Conservation (phyloP, 163 green algal species). For the Prototheca stagnorum region DNA sequence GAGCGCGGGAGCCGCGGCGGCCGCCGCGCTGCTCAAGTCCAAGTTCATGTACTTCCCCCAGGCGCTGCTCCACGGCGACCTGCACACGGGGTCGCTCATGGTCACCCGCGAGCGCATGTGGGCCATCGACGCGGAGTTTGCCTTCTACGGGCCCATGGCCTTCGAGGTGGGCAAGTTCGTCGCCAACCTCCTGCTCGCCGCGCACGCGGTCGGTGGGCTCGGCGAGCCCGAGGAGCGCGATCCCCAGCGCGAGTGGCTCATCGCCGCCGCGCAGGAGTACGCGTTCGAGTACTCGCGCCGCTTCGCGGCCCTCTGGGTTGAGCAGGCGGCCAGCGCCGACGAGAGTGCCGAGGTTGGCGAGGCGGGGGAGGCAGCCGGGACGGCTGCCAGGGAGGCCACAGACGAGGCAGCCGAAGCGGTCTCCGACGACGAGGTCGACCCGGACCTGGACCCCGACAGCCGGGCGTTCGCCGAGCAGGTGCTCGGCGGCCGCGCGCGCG, state of each 20-base stretch:
- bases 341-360: too few relatives aligned
- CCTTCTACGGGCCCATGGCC: conserved; percentile 81
- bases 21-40: conserved; percentile 24
- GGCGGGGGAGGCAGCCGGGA: conserved; percentile 4
- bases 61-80: conserved; percentile 86
- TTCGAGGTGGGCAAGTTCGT: conserved; percentile 95
- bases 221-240: conserved; percentile 14
- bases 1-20: conserved; percentile 39
- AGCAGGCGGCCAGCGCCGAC: background rate
- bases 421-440: too few relatives aligned
- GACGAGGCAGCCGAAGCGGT: too few relatives aligned
- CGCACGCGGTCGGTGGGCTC: conserved; percentile 72
- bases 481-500: background rate
- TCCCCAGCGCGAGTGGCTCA: too few relatives aligned
- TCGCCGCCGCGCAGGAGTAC: conserved; percentile 36
- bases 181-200: conserved; percentile 78
- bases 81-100: conserved; percentile 93
- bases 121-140: conserved; percentile 92
- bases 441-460: too few relatives aligned
- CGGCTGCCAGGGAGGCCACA: too few relatives aligned
- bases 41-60: conserved; percentile 54
- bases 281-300: conserved; percentile 10
- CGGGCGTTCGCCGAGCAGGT: background rate
- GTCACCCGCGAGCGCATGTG: conserved; percentile 26
- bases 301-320: conserved; percentile 41